Conservation (phyloP, 2,329 filamentous ascomycete species). For the Penicillium expansum region DNA sequence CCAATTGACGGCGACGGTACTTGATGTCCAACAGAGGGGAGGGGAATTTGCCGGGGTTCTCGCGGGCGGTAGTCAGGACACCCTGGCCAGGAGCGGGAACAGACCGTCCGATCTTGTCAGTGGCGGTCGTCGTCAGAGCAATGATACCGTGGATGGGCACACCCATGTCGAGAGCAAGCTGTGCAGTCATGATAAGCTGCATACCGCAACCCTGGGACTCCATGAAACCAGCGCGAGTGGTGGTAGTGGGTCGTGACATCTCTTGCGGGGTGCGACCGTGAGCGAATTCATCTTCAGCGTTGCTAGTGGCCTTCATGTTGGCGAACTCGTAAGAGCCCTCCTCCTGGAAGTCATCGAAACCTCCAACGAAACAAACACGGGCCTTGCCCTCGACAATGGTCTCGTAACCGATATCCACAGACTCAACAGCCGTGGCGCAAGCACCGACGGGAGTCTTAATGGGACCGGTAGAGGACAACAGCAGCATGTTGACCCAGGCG, state of each 20-base stretch:
- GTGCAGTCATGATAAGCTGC: conserved; percentile 97
- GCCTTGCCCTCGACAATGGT: conserved; percentile 99
- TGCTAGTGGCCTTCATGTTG: conserved; percentile 99
- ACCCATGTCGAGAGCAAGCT: conserved; percentile 95
- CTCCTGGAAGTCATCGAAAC: conserved; percentile 98
- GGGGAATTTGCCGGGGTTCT: conserved; percentile 86
- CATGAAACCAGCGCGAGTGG: conserved; percentile 97
- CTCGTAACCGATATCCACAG: conserved; percentile 95
- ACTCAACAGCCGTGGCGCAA: conserved; percentile 96
- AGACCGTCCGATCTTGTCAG: conserved; percentile 97
- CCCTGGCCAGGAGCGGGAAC: conserved; percentile 95
- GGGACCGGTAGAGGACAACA: conserved; percentile 92
- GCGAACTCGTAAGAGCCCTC: conserved; percentile 99
- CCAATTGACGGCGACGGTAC: conserved; percentile 92
- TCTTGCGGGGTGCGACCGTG: conserved; percentile 93
- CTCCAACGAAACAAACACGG: conserved; percentile 93
- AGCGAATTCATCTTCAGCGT: conserved; percentile 91
- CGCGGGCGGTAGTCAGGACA: conserved; percentile 91
- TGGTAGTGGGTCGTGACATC: conserved; percentile 97
- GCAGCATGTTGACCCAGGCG: conserved; percentile 98
- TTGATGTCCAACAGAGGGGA: conserved; percentile 96
- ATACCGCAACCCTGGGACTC: conserved; percentile 98
- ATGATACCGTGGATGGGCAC: conserved; percentile 95
- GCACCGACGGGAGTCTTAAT: conserved; percentile 99
- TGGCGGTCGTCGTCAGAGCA: conserved; percentile 90